Evolutionary conservation across 2,329 filamentous ascomycete genomes (phyloP), one percentile per base, ranked within the genome.

Genomic region (Penicillium sp.): DNA sequence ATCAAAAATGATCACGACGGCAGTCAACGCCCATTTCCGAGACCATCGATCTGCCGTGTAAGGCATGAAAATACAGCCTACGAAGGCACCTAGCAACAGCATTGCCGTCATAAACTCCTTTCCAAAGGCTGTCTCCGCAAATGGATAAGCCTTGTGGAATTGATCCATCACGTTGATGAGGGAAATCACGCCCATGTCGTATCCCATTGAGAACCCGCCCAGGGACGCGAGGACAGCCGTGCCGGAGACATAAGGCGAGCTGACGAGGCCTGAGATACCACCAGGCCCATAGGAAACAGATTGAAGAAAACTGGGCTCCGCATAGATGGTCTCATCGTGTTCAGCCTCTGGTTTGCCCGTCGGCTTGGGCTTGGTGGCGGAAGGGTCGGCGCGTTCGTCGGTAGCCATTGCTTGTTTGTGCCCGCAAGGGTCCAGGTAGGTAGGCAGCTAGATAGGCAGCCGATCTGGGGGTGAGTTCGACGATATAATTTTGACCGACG

Each of bases 91-190:
- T 0, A 71, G 53, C 20, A 66, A 70, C 47, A 83, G 81, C 67
- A 85, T 86, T 78, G 60, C 68, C 1, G 67, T 70, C 67, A 79
- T 79, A 64, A 79, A 77, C 4, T 79, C 74, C 47, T 69, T 76
- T 53, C 71, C 69, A 63, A 78, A 79, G 0, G 68, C 71, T 5
- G 69, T 70, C 5, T 71, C 70, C 15, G 76, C 69, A 20, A 71
- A 59, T 15, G 76, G 75, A 62, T 77, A 81, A 1, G 63, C 64
- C 0, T 70, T 55, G 25, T 79, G 73, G 59, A 82, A 82, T 52
- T 81, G 77, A 0, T 72, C 67, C 77, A 82, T 81, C 15, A 78
- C 75, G 10, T 80, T 73, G 60, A 81, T 80, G 48, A 82, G 70
- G 3, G 70, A 75, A 52, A 78, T 77, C 28, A 81, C 77, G 25